Evolutionary conservation across 208 protist species (phyloP).

Genomic region (Balamuthia mandrillaris): DNA sequence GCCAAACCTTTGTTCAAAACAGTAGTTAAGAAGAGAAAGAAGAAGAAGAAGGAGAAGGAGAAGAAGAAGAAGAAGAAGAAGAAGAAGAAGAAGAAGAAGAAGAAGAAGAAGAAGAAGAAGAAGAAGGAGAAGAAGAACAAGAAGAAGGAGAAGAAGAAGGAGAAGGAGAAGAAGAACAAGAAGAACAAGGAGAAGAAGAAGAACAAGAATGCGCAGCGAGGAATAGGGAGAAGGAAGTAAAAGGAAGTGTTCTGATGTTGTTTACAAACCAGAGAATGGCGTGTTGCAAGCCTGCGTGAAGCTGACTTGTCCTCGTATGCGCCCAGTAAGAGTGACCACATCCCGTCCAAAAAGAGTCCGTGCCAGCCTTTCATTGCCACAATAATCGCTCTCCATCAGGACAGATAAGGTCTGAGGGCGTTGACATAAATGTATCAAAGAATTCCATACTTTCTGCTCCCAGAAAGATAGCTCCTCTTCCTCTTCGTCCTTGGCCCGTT

Average conservation of each 20-base stretch:
- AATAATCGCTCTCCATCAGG: not conserved
- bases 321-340: not conserved
- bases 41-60: not conserved
- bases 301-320: constrained; percentile 1
- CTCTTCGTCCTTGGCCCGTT: too few species aligned
- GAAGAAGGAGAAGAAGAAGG: not conserved
- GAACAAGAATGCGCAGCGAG: not conserved
- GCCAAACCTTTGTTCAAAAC: too few species aligned
- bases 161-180: not conserved
- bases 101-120: not conserved
- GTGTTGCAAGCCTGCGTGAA: constrained; percentile 29
- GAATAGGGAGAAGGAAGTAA: not conserved
- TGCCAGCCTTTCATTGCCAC: not conserved
- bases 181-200: not conserved
- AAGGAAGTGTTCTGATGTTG: too few species aligned
- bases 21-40: not conserved
- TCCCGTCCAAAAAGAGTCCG: not conserved
- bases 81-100: not conserved
- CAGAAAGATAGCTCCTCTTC: too few species aligned
- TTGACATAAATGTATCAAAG: too few species aligned
- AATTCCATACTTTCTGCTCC: too few species aligned
- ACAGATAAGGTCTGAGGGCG: too few species aligned
- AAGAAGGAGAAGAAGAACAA: not conserved
- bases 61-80: not conserved
- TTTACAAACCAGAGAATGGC: too few species aligned